Percentiles rank a stretch among this genome's conserved stretches.
These are phyloP conservation scores for Coemansia reversa DNA, from an alignment of 192 early-diverging fungal genomes.

Conservation along the genomic window DNA sequence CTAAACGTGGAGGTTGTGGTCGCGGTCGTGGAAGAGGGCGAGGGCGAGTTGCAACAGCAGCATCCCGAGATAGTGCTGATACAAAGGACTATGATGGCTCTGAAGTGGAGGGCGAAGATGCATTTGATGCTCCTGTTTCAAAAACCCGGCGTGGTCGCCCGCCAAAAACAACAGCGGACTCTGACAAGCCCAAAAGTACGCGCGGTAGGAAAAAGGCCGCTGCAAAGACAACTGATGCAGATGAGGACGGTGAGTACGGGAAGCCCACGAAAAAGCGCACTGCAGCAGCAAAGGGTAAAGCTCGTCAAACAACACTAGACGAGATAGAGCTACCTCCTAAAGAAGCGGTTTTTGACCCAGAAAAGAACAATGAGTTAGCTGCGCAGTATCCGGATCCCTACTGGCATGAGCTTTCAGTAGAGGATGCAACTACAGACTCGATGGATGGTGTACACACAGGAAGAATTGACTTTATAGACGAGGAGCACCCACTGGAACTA, in stretches of 20 bases:
- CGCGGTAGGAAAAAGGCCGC: constrained; percentile 43
- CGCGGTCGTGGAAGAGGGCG: constrained; percentile 41
- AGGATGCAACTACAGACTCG: not conserved
- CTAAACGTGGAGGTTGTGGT: constrained; percentile 37
- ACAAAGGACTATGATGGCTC: constrained; percentile 2
- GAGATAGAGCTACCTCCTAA: constrained; percentile 30
- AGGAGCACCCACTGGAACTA: constrained; percentile 66
- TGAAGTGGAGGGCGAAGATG: constrained; percentile 23
- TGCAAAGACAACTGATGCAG: constrained; percentile 17
- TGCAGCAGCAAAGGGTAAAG: constrained; percentile 33
- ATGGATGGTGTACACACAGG: not conserved
- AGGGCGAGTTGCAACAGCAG: constrained; percentile 4
- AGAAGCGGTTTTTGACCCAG: constrained; percentile 55
- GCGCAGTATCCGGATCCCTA: constrained; percentile 57
- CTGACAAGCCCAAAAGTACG: constrained; percentile 34
- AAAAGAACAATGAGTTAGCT: constrained; percentile 53
- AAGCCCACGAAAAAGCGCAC: constrained; percentile 21
- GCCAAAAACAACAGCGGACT: constrained; percentile 19
- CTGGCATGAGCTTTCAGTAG: constrained; percentile 28
- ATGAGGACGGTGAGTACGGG: constrained; percentile 32
- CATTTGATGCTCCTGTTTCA: constrained; percentile 18
- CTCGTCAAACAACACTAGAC: constrained; percentile 47
- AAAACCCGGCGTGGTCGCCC: constrained; percentile 47
- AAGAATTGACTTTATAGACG: constrained; percentile 62
- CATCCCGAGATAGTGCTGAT: constrained; percentile 8